These are phyloP conservation scores for Triglochin maritima DNA, from an alignment of 106 monocot genomes.

Conservation along the genomic window DNA sequence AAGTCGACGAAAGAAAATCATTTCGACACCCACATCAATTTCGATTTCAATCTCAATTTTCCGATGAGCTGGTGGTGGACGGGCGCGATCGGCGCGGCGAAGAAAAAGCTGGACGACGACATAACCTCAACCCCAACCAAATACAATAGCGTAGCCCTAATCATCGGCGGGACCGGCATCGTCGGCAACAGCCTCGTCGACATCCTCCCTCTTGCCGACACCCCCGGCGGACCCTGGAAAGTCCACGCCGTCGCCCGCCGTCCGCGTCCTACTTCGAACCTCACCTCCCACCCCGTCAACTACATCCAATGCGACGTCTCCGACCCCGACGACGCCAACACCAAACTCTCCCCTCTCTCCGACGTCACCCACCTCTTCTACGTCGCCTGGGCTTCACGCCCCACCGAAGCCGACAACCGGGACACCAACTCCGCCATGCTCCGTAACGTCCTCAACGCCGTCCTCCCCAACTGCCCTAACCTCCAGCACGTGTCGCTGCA, in stretches of 20 bases:
- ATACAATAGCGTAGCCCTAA: slow-evolving; percentile 30
- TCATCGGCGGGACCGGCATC: slow-evolving; percentile 51
- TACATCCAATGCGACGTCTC: slow-evolving; percentile 44
- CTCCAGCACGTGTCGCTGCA: slow-evolving; percentile 68
- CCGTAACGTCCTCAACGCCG: slow-evolving; percentile 50
- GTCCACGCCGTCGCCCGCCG: slow-evolving; percentile 61
- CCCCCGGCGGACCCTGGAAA: slow-evolving; percentile 82
- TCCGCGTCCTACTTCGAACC: slow-evolving; percentile 27
- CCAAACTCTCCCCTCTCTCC: slow-evolving; percentile 59
- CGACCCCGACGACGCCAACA: slow-evolving; percentile 33
- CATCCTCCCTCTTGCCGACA: slow-evolving; percentile 85
- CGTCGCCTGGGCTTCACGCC: slow-evolving; percentile 31
- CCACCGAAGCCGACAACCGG: slow-evolving; percentile 45
- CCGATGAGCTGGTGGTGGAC: slow-evolving; percentile 98
- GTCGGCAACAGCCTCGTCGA: slow-evolving; percentile 70
- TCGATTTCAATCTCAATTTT: no score
- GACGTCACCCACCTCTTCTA: slow-evolving; percentile 88
- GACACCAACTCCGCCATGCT: slow-evolving; percentile 63
- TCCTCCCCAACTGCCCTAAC: slow-evolving; percentile 38
- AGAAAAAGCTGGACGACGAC: slow-evolving; percentile 33
- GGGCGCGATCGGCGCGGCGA: slow-evolving; percentile 75
- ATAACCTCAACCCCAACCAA: background rate
- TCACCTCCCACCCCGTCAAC: slow-evolving; percentile 18
- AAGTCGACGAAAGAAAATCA: no score
- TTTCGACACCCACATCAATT: no score